Evolutionary conservation across 352 stramenopile genomes (phyloP), one percentile per base, ranked within the genome.

Genomic region (Globisporangium rhizosaccharum): DNA sequence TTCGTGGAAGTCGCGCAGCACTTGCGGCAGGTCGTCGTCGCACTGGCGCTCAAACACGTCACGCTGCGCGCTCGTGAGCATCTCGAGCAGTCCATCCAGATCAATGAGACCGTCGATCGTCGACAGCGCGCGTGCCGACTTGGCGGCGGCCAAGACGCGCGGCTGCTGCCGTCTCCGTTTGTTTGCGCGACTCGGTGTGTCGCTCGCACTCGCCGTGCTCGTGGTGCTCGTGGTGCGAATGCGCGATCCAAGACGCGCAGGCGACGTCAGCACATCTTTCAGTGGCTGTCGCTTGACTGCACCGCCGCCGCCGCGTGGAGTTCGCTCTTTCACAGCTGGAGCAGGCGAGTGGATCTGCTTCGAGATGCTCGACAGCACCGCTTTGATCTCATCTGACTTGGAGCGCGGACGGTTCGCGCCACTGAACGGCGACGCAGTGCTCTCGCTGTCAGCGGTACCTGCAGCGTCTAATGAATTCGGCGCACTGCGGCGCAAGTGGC

Each of bases 1-100:
- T 30, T 89, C 78, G 55, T 93, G 84, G 50, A 93, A 90, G 56
- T 88, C 66, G 25, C 74, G 70, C 42, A 93, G 67, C 26, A 93
- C 70, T 2, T 61, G 53, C 17, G 53, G 58, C 42, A 90, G 57
- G 48, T 93, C 81, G 10, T 91, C 84, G 5, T 72, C 61, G 48
- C 73, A 86, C 26, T 75, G 68, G n/a, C 65, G 62, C n/a, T 79
- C 59, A 20, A 91, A 79, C 39, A 73, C 18, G 28, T 90, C 66
- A 23, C 81, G 76, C 54, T 95, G 70, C 18, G 71, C 51, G 3
- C 33, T 64, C 5, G 80, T 85, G 36, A 92, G 73, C 12, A 65
- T 73, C 2, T 72, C 59, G 46, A 92, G 63, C 8, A 92, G 67
- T 17, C 63, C 70, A 12, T 68, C 60, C 25, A 79, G 76, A 0